Evolutionary conservation across 23 red algal genomes (phyloP).

Genomic region (Gracilariopsis chorda): DNA sequence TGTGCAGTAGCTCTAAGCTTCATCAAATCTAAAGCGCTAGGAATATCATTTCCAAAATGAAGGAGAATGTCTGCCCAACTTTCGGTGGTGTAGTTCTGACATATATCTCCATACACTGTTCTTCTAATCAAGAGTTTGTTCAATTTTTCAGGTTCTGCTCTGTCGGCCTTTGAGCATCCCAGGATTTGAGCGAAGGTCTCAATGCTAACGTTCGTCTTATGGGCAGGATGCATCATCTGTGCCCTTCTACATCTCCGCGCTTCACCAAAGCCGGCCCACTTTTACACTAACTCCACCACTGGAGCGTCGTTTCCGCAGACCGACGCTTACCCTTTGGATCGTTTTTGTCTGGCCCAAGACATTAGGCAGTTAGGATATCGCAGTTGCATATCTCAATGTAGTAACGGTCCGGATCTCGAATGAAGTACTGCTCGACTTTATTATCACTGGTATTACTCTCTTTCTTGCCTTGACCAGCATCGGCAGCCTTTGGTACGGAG

Average conservation of each 20-base stretch:
- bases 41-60: background rate
- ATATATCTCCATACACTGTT: constrained; percentile 10
- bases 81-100: background rate
- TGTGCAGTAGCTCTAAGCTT: background rate
- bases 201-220: background rate
- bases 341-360: background rate
- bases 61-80: background rate
- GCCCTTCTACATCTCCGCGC: background rate
- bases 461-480: background rate
- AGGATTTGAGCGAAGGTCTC: background rate
- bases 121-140: background rate
- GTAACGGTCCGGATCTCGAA: constrained; percentile 4
- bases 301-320: background rate
- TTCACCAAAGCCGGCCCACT: background rate
- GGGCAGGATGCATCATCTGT: background rate
- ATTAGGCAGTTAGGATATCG: background rate
- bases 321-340: too few species aligned
- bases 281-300: background rate
- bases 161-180: background rate
- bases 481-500: background rate
- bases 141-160: background rate
- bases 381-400: constrained; percentile 17
- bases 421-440: constrained; percentile 7
- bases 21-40: background rate
- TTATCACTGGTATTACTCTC: background rate